A percentile compares a stretch with the other conserved stretches of the same genome.
These are phyloP conservation scores for Phytophthora agathidicida DNA, from an alignment of 352 stramenopile species.

Conservation along the genomic window DNA sequence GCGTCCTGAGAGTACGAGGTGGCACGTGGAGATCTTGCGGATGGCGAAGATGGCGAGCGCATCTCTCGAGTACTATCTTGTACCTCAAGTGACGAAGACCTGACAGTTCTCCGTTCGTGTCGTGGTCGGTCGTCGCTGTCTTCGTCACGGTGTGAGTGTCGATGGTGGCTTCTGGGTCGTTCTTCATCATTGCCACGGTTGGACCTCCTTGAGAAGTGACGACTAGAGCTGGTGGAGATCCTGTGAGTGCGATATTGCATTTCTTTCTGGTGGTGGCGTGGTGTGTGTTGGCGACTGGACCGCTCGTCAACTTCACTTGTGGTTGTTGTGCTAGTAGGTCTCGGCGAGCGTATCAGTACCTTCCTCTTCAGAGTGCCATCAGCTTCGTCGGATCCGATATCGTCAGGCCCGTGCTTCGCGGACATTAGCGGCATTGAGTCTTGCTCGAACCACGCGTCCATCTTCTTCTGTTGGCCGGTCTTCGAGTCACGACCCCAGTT, in stretches of 20 bases:
- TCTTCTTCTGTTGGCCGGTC: constrained; percentile 19
- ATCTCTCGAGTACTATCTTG: constrained; percentile 25
- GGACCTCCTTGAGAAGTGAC: constrained; percentile 10
- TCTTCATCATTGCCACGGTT: constrained; percentile 10
- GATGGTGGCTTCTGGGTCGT: constrained; percentile 15
- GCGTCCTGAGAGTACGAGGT: constrained; percentile 26
- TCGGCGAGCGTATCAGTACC: constrained; percentile 55
- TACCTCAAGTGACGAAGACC: constrained; percentile 34
- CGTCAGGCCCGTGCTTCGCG: constrained; percentile 43
- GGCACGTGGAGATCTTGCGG: constrained; percentile 8
- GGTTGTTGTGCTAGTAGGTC: constrained; percentile 14
- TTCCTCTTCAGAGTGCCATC: constrained; percentile 55
- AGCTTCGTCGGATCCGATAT: constrained; percentile 37
- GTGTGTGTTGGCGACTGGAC: constrained; percentile 1
- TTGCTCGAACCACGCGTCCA: constrained; percentile 66
- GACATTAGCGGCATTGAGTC: constrained; percentile 66
- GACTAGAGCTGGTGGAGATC: constrained; percentile 6
- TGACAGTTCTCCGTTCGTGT: constrained; percentile 14
- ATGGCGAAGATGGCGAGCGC: constrained; percentile 9
- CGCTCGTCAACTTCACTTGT: neutral
- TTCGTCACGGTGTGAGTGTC: constrained; percentile 11
- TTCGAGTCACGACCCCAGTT: constrained; percentile 21
- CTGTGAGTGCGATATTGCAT: constrained; percentile 15
- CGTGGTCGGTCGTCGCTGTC: constrained; percentile 2
- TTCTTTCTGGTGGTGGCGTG: constrained; percentile 15